Base-by-base conservation (phyloP, 2,329 filamentous ascomycete species). In the Botrytis hyacinthi region DNA sequence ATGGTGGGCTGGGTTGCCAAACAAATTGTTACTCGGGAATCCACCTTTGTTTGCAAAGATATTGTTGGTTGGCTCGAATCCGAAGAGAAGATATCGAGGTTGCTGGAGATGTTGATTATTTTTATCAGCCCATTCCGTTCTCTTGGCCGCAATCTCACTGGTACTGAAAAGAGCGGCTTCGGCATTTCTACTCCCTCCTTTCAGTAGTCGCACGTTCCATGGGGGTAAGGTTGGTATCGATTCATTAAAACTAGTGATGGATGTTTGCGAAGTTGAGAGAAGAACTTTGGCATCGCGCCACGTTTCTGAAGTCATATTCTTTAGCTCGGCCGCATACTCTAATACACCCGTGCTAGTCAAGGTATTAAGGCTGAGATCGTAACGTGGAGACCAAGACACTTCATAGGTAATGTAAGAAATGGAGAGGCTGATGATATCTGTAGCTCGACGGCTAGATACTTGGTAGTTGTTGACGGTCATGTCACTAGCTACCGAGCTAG, bases 241-340 rank as follows among this genome's bases (percentile, higher is more conserved):
- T 75, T 87, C 85, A n/a, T 82, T 83, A 6, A 87, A 80, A 1
- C 85, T 85, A 18, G 83, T 82, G 75, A 84, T 87, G 1, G 83
- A 83, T 0, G 86, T 86, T 76, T 87, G 85, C 0, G 85, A 87
- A 0, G 85, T 87, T 1, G 86, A 84, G 70, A 86, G 78, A 61
- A 82, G 81, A 74, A 85, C 77, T 75, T 84, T 81, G 67, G 81
- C 81, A 75, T 86, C 83, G 6, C 81, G 81, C 82, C 84, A 87
- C 42, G 83, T 86, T 74, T 88, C 86, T 0, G 84, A 83, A 4
- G 84, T 86, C 22, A 80, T 81, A 76, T 88, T 85, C 35, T 83
- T 84, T 46, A 87, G 83, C 67, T 90, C 86, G 57, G 90, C 90
- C 35, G 84, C 82, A 75, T 87, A 87, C 32, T 84, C 81, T 60